Evolutionary conservation across 306 rosid species (phyloP), one percentile per base, ranked within the genome.

Genomic region (Trichosanthes truncata): DNA sequence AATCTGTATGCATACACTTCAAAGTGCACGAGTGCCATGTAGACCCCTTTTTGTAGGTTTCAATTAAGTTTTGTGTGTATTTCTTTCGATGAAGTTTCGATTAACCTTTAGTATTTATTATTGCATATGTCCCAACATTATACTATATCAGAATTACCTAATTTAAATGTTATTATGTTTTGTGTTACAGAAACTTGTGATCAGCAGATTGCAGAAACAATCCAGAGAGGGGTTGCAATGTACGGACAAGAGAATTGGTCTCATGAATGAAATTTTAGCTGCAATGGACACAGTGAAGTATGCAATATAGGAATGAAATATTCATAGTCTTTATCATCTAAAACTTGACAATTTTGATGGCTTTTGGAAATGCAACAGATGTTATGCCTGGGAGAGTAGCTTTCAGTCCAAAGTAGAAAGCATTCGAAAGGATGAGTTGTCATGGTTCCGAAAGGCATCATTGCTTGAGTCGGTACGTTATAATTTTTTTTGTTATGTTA

Each of bases 211-310:
- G 97, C 97, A 86, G 86, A 95, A 90, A 84, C 83, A 79, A 12
- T 83, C 96, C 21, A 91, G 89, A 90, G 96, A 90, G 91, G 99
- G 97, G 25, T 80, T 95, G 67, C 97, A 91, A 82, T 91, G 93
- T 26, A 91, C 97, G 14, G 99, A 95, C 89, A 95, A 88, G 91
- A 91, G 99, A 90, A 95, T 95, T 51, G 90, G 99, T 80, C 97
- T 93, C 80, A 91, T 95, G 97, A 95, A 95, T 88, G 99, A 95
- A 85, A 87, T 95, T 81, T 87, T 95, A 80, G 97, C 99, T 48
- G 97, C 99, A 15, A 95, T 95, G 97, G 99, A 95, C 86, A 90
- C 93, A 76, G 96, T 95, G 81, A 95, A 95, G 99, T 95, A 89
- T 84, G 93, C 25, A 43, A 62, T 23, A n/a, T 77, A 41, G 25